These are phyloP conservation scores for Kockovaella imperatae DNA, from an alignment of 768 basidiomycete genomes.

Conservation along the genomic window DNA sequence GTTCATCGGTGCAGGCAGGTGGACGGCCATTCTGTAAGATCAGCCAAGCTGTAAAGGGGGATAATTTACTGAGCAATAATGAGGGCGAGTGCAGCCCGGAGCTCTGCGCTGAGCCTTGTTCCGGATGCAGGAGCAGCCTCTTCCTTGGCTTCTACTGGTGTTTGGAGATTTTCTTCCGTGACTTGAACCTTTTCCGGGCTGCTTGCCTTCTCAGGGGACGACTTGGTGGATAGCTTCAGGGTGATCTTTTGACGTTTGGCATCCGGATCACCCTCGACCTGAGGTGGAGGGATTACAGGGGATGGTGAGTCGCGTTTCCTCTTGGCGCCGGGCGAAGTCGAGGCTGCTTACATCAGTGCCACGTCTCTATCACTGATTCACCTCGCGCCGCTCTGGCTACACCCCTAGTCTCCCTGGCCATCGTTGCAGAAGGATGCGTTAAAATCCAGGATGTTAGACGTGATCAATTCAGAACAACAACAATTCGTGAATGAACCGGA, in stretches of 20 bases:
- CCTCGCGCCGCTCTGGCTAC: too few relatives aligned
- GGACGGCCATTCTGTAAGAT: slow-evolving; percentile 20
- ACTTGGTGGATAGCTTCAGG: background rate
- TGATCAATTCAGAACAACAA: too few relatives aligned
- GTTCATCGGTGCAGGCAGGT: slow-evolving; percentile 27
- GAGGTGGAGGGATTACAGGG: too few relatives aligned
- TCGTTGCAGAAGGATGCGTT: too few relatives aligned
- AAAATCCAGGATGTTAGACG: too few relatives aligned
- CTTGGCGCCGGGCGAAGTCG: too few relatives aligned
- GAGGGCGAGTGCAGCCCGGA: slow-evolving; percentile 17
- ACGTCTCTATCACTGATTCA: too few relatives aligned
- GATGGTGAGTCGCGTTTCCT: too few relatives aligned
- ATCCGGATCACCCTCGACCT: too few relatives aligned
- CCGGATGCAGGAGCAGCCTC: slow-evolving; percentile 2
- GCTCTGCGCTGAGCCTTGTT: background rate
- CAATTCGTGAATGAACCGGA: too few relatives aligned
- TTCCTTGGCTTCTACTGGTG: background rate
- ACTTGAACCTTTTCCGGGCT: background rate
- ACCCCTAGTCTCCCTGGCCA: too few relatives aligned
- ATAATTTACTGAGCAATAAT: slow-evolving; percentile 22
- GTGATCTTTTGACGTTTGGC: slow-evolving; percentile 7
- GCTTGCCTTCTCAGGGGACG: background rate
- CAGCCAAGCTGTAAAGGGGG: background rate
- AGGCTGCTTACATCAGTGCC: too few relatives aligned
- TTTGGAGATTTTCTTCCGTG: background rate